These are phyloP conservation scores for Mortierella sp. DNA, from an alignment of 371 early-diverging fungal species.

Conservation along the genomic window DNA sequence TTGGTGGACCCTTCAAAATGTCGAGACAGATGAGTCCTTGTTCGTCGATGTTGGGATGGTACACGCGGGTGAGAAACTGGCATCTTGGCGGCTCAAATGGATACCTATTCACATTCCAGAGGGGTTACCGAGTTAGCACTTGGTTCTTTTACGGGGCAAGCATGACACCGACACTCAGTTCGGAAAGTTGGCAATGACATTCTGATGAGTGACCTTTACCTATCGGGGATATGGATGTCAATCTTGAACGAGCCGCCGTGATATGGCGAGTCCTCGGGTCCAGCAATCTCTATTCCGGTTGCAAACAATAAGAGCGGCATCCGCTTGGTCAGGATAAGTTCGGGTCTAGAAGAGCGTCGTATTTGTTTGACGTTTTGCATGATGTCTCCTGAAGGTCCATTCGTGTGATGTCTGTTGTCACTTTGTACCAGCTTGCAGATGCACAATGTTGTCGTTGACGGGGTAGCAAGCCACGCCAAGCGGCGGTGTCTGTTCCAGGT, in stretches of 20 bases:
- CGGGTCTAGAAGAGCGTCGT: neutral
- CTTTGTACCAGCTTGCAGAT: conserved; percentile 43
- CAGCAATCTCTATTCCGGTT: conserved; percentile 30
- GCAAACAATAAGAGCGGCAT: neutral
- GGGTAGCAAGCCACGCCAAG: conserved; percentile 46
- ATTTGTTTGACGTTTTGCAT: neutral
- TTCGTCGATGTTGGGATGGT: conserved; percentile 57
- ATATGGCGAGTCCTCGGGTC: conserved; percentile 49
- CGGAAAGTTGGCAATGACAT: neutral
- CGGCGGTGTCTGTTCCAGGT: conserved; percentile 35
- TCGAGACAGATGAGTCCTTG: conserved; percentile 54
- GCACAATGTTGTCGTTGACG: conserved; percentile 46
- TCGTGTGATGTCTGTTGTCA: neutral
- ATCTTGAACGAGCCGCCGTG: conserved; percentile 40
- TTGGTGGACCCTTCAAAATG: conserved; percentile 42
- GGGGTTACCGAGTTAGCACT: neutral
- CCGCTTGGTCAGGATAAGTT: neutral
- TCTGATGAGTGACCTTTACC: neutral
- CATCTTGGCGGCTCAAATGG: conserved; percentile 54
- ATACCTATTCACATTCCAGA: conserved; percentile 17
- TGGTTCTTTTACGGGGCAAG: too few relatives aligned
- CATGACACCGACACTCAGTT: too few relatives aligned
- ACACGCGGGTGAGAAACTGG: conserved; percentile 45
- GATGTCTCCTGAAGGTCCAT: neutral
- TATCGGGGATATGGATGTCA: conserved; percentile 53